Evolutionary conservation across 768 basidiomycete genomes (phyloP).

Genomic region (Mycena venus): DNA sequence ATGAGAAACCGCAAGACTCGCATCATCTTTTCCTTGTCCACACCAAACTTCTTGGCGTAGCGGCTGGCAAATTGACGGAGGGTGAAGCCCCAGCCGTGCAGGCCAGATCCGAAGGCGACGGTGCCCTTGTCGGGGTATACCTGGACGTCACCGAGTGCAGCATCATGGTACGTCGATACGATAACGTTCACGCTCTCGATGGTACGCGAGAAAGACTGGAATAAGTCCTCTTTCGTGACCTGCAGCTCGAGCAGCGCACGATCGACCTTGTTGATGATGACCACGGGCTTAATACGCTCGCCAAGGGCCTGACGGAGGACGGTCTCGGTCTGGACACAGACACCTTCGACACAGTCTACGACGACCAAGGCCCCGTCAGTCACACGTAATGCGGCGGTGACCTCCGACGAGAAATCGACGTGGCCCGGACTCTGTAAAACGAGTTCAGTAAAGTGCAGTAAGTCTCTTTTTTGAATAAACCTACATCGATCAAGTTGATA

Average conservation of each 20-base stretch:
- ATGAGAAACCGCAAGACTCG: not conserved
- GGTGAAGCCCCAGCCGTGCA: conserved; percentile 99
- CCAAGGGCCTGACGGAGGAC: conserved; percentile 96
- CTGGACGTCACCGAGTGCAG: conserved; percentile 95
- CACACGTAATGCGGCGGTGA: conserved; percentile 99
- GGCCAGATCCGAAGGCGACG: conserved; percentile 98
- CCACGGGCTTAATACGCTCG: conserved; percentile 99
- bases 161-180: conserved; percentile 96
- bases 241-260: conserved; percentile 99
- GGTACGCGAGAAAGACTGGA: conserved; percentile 97
- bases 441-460: not conserved
- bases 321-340: conserved; percentile 99
- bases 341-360: conserved; percentile 99
- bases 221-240: conserved; percentile 95
- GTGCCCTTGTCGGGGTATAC: conserved; percentile 99
- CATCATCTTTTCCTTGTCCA: conserved; percentile 99
- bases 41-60: conserved; percentile 99
- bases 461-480: not conserved
- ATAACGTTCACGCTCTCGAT: conserved; percentile 99
- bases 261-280: conserved; percentile 99
- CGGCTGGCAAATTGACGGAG: conserved; percentile 96
- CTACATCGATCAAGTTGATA: conserved; percentile 98
- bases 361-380: conserved; percentile 99
- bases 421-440: conserved; percentile 80
- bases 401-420: conserved; percentile 99